Evolutionary conservation across 176 grass and related monocot genomes (phyloP), one percentile per base, ranked within the genome.

Genomic region (Hsuehochloa calcarea): DNA sequence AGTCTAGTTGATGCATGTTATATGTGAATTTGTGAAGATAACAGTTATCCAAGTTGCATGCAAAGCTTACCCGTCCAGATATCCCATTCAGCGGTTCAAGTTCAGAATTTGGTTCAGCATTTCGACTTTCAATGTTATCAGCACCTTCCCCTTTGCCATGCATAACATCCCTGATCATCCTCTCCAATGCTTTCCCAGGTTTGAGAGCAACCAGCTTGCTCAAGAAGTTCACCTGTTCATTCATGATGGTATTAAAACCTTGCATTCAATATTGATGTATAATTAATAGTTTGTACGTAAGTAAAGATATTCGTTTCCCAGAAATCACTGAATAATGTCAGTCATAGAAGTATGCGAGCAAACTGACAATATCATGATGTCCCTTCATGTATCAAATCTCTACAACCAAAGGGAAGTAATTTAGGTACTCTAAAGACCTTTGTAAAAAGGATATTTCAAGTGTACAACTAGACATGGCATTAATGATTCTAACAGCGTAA

Each of bases 211-310:
- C 91, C 50, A 98, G 80, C 78, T 98, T 98, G 75, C 83, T 87
- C 86, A 98, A 93, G 83, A 98, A 95, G 59, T 98, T 98, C 65
- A 95, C 96, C 93, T 98, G 81, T 22, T 60, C 12, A 61, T 59
- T 81, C 62, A 80, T 56, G 12, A 34, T 70, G 69, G 43, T 16
- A 55, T 29, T 10, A 64, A 54, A 73, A 43, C 34, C 5, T 41
- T 65, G 16, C 26, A 52, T 64, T 62, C 27, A 19, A 26, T 14
- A 59, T 38, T 7, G 22, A 46, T 19, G 23, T 34, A 37, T 85
- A 20, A 62, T 70, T 70, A 25, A 37, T 50, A 52, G 8, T 61
- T 22, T 1, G 2, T 35, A 49, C 14, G 3, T 8, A 27, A 27
- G 44, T 16, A 45, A 44, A 78, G 8, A 38, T 3, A 39, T 26